These are phyloP conservation scores for Wallemia hederae DNA, from an alignment of 1,284 basidiomycete species.

Conservation along the genomic window DNA sequence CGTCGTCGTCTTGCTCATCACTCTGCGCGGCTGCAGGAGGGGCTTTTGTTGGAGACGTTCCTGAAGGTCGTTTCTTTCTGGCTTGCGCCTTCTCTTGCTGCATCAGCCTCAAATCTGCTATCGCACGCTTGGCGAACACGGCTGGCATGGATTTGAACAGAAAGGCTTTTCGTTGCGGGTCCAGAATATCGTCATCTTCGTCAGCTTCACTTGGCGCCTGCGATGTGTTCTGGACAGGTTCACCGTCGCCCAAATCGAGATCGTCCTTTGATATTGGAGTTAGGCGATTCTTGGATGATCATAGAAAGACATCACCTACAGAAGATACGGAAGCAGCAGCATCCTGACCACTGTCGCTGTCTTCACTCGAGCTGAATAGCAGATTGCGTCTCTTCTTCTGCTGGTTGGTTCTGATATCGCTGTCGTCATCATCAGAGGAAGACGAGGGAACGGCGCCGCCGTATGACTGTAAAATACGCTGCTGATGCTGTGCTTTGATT, in stretches of 20 bases:
- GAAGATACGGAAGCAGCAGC: not conserved
- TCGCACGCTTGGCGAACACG: conserved; percentile 3
- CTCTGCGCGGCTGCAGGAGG: not conserved
- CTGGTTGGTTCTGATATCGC: not conserved
- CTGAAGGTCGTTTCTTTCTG: not conserved
- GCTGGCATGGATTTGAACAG: conserved; percentile 5
- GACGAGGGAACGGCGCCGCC: not conserved
- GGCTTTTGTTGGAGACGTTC: not conserved
- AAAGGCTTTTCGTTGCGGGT: not conserved
- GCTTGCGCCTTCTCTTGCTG: not conserved
- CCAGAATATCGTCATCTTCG: not conserved
- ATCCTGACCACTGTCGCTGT: not conserved
- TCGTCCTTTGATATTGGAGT: too few species aligned
- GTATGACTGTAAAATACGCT: not conserved
- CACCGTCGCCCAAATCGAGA: too few species aligned
- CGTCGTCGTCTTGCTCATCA: not conserved
- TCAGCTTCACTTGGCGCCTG: not conserved
- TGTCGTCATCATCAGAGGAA: not conserved
- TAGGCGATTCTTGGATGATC: too few species aligned
- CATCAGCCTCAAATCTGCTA: conserved; percentile 4
- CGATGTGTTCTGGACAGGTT: too few species aligned
- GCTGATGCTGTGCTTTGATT: not conserved
- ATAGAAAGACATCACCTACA: not conserved
- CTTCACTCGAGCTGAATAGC: not conserved
- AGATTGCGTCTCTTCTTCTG: not conserved